Evolutionary conservation across 345 rosid genomes (phyloP).

Genomic region (Limnanthes douglasii): DNA sequence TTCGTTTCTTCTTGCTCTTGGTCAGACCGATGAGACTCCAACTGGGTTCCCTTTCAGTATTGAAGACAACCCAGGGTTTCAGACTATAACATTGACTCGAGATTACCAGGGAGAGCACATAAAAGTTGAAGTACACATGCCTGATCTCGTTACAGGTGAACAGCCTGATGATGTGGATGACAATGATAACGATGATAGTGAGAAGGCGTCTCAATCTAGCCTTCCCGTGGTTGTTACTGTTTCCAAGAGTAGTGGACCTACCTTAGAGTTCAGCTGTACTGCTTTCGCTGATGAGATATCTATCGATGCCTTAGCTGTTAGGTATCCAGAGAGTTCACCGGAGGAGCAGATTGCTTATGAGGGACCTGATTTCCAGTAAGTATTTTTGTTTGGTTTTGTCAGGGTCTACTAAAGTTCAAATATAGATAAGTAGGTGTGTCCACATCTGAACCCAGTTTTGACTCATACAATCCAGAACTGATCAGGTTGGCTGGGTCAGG

Average conservation of each 20-base stretch:
- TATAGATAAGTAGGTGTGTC: too few species aligned
- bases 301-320: slow-evolving; percentile 45
- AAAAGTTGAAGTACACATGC: slow-evolving; percentile 70
- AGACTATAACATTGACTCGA: slow-evolving; percentile 40
- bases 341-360: slow-evolving; percentile 54
- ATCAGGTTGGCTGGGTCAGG: too few species aligned
- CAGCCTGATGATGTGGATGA: slow-evolving; percentile 18
- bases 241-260: slow-evolving; percentile 40
- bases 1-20: background rate
- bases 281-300: slow-evolving; percentile 53
- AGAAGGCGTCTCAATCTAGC: slow-evolving; percentile 35
- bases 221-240: slow-evolving; percentile 48
- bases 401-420: too few species aligned
- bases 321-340: slow-evolving; percentile 23
- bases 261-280: slow-evolving; percentile 48
- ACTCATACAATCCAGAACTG: too few species aligned
- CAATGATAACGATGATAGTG: slow-evolving; percentile 21
- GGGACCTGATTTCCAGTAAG: slow-evolving; percentile 87
- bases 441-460: too few species aligned
- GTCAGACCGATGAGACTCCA: slow-evolving; percentile 45
- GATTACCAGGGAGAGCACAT: slow-evolving; percentile 57
- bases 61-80: slow-evolving; percentile 57
- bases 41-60: slow-evolving; percentile 62
- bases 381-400: too few species aligned
- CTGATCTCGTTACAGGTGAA: slow-evolving; percentile 69